These are phyloP conservation scores for Hibiscus mutabilis DNA, from an alignment of 345 rosid species.

Conservation along the genomic window DNA sequence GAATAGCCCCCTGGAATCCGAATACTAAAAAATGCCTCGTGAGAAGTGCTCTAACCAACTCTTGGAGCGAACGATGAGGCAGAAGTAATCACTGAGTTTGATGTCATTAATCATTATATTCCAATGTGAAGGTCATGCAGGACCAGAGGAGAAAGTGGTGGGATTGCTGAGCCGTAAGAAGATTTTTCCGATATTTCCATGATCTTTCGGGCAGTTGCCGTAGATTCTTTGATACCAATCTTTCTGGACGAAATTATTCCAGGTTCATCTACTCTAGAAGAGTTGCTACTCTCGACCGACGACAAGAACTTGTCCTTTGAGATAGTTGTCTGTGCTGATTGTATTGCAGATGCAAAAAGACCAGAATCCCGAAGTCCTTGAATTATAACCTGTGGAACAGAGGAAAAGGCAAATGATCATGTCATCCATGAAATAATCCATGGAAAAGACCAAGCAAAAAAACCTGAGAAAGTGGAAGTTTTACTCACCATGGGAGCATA, in stretches of 20 bases:
- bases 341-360: constrained; percentile 47
- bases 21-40: constrained; percentile 10
- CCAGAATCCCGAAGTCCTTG: constrained; percentile 78
- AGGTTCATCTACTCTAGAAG: constrained; percentile 19
- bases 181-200: constrained; percentile 28
- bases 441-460: neutral
- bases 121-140: constrained; percentile 15
- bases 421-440: neutral
- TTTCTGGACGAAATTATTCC: constrained; percentile 36
- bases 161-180: constrained; percentile 34
- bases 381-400: constrained; percentile 44
- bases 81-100: neutral
- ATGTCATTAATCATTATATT: constrained; percentile 14
- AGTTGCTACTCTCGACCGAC: constrained; percentile 26
- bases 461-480: neutral
- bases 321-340: constrained; percentile 28
- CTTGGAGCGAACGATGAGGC: neutral
- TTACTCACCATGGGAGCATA: constrained; percentile 80
- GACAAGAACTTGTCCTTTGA: constrained; percentile 25
- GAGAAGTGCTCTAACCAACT: neutral
- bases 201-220: constrained; percentile 38
- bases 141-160: constrained; percentile 63
- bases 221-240: constrained; percentile 37
- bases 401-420: neutral
- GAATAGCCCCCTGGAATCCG: constrained; percentile 28